Evolutionary conservation across 2,329 filamentous ascomycete species (phyloP).

Genomic region (Pseudogymnoascus sp.): DNA sequence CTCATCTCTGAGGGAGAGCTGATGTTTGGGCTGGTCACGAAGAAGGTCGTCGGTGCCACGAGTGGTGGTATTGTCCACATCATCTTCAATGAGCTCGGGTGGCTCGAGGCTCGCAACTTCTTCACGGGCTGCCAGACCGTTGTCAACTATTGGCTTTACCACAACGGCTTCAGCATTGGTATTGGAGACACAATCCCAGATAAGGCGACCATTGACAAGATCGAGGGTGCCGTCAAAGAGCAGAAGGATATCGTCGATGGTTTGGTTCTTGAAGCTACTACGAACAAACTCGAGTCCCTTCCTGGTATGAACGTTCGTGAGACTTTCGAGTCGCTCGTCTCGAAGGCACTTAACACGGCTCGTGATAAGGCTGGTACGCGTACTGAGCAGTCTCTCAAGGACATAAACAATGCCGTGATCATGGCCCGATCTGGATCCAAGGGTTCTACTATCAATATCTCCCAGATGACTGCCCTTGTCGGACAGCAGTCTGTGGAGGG

Average conservation of each 20-base stretch:
- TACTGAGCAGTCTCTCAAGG: slow-evolving; percentile 86
- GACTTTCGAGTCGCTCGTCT: slow-evolving; percentile 96
- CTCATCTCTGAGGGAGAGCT: slow-evolving; percentile 81
- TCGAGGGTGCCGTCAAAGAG: slow-evolving; percentile 70
- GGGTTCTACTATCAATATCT: slow-evolving; percentile 98
- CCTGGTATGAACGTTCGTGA: slow-evolving; percentile 98
- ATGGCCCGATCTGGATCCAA: slow-evolving; percentile 98
- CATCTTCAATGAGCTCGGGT: slow-evolving; percentile 89
- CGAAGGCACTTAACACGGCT: slow-evolving; percentile 85
- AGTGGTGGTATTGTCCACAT: slow-evolving; percentile 89
- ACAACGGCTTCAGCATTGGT: slow-evolving; percentile 95
- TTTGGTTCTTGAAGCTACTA: slow-evolving; percentile 70
- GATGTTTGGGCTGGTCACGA: slow-evolving; percentile 81
- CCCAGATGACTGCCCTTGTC: slow-evolving; percentile 97
- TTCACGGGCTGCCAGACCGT: slow-evolving; percentile 93
- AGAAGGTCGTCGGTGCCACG: slow-evolving; percentile 88
- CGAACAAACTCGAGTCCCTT: slow-evolving; percentile 80
- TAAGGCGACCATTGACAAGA: slow-evolving; percentile 70
- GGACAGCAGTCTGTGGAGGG: slow-evolving; percentile 98
- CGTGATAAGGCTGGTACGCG: slow-evolving; percentile 93
- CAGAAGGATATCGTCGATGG: slow-evolving; percentile 74
- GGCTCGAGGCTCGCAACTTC: slow-evolving; percentile 80
- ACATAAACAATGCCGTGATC: slow-evolving; percentile 90
- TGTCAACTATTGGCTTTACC: slow-evolving; percentile 93
- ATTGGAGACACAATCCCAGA: slow-evolving; percentile 98